phyloP scores from a whole-genome alignment of 148 eudicot species.

The Dysphania ambrosioides region DNA sequence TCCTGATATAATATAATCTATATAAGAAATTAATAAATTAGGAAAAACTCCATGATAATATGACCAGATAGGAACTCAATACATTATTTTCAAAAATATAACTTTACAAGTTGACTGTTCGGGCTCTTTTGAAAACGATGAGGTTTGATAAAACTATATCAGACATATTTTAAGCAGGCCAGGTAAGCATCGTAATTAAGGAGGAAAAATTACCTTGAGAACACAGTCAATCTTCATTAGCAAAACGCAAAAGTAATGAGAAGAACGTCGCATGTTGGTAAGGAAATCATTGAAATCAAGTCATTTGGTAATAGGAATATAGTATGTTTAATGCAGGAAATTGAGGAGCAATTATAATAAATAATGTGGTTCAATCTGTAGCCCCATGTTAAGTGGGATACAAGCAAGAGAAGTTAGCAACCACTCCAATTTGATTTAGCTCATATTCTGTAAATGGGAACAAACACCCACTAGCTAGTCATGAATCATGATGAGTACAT shows the following conservation, averaged over 20 bases:
- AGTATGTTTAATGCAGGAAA: not conserved
- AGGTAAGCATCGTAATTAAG: not conserved
- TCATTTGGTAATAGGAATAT: slow-evolving; percentile 11
- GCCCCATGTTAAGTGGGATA: slow-evolving; percentile 21
- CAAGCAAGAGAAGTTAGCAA: slow-evolving; percentile 1
- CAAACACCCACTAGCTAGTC: slow-evolving; percentile 7
- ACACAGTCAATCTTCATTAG: not conserved
- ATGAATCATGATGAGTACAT: slow-evolving; percentile 8
- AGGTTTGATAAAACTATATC: not conserved
- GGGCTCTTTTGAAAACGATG: not conserved
- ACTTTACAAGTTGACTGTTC: not conserved
- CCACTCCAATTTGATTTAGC: slow-evolving; percentile 16
- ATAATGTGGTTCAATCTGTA: slow-evolving; percentile 19
- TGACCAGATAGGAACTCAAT: not conserved
- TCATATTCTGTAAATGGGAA: slow-evolving; percentile 21
- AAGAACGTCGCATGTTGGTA: not conserved
- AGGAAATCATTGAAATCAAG: not conserved
- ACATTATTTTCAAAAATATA: not conserved
- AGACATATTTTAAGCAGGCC: not conserved
- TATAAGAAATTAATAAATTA: too few relatives aligned
- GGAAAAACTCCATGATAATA: not conserved
- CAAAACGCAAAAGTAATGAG: slow-evolving; percentile 1
- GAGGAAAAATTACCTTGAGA: not conserved
- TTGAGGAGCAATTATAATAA: not conserved
- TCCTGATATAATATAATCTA: too few relatives aligned